Percentiles rank a stretch among this genome's conserved stretches.
Evolutionary conservation across 2,329 filamentous ascomycete species (phyloP).

Genomic region (Septoria linicola): DNA sequence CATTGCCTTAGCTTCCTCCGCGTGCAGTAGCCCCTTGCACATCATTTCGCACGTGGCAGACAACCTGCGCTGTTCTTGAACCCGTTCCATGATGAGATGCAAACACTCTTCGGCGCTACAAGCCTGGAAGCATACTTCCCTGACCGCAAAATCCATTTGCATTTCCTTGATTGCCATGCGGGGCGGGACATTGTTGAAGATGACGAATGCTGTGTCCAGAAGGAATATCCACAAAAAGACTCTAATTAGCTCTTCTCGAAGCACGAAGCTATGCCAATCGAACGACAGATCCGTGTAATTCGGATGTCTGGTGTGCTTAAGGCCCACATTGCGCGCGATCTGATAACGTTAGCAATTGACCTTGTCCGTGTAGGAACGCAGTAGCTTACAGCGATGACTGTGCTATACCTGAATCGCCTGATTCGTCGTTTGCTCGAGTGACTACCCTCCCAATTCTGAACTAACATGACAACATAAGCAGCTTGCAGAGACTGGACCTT

Average conservation of each 20-base stretch:
- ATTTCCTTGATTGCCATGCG: constrained; percentile 17
- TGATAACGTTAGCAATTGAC: background rate
- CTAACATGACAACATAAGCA: constrained; percentile 11
- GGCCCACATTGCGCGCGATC: constrained; percentile 1
- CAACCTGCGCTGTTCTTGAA: background rate
- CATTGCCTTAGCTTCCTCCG: background rate
- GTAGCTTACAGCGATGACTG: constrained; percentile 11
- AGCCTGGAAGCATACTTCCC: constrained; percentile 11
- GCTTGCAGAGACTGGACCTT: constrained; percentile 12
- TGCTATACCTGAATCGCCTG: constrained; percentile 9
- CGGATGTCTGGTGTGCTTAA: background rate
- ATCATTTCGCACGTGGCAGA: constrained; percentile 5
- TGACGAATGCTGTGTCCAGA: constrained; percentile 13
- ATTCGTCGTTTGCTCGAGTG: constrained; percentile 11
- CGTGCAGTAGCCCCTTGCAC: background rate
- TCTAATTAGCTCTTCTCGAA: constrained; percentile 14
- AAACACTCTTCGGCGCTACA: constrained; percentile 1
- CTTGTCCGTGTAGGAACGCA: background rate
- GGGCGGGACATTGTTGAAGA: constrained; percentile 15
- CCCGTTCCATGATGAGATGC: background rate
- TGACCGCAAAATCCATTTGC: constrained; percentile 19
- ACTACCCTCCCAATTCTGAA: constrained; percentile 14
- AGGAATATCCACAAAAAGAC: constrained; percentile 10
- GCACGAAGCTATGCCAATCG: constrained; percentile 5
- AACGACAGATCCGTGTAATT: background rate